Evolutionary conservation across 2,329 filamentous ascomycete genomes (phyloP), one percentile per base, ranked within the genome.

Genomic region (Fusarium sp.): DNA sequence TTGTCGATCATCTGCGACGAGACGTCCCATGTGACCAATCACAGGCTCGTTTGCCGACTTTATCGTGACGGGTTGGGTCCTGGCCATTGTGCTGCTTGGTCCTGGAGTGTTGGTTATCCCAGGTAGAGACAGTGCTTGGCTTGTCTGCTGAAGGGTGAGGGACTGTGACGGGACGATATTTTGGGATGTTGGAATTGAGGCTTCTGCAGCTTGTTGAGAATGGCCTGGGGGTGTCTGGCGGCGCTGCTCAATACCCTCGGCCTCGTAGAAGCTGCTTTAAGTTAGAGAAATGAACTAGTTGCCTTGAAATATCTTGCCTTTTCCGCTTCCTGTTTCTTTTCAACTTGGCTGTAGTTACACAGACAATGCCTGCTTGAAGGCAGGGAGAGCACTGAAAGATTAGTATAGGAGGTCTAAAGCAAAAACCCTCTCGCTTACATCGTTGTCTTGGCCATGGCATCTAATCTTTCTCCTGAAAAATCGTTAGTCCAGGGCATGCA

Each of bases 21-120:
- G 62, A 2, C 78, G 72, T 5, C 76, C 78, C 78, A 79, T 79
- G 25, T 79, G 78, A 4, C 76, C 73, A 4, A 79, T 70, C 4
- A 79, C 74, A 6, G 71, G 69, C 20, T 73, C 63, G 2, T 57
- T 50, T 4, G n/a, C 25, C 10, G 30, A 12, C n/a, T 52, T 52
- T 2, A n/a, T 17, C 8, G 38, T n/a, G 15, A 43, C 9, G 10
- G 30, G 30, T 4, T 59, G 57, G 4, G 58, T n/a, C 10, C n/a
- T 25, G 8, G 9, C 15, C 11, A 37, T 15, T 11, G 25, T 10
- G 25, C 33, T 25, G 6, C n/a, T n/a, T 11, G 50, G 4, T 14
- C 15, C 43, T 30, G 17, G n/a, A 6, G 12, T 6, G 27, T 40
- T 27, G 40, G 25, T 20, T 15, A 37, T 32, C 10, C 11, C 11